Conservation (phyloP, 345 rosid genomes). For the Brassica nigra region DNA sequence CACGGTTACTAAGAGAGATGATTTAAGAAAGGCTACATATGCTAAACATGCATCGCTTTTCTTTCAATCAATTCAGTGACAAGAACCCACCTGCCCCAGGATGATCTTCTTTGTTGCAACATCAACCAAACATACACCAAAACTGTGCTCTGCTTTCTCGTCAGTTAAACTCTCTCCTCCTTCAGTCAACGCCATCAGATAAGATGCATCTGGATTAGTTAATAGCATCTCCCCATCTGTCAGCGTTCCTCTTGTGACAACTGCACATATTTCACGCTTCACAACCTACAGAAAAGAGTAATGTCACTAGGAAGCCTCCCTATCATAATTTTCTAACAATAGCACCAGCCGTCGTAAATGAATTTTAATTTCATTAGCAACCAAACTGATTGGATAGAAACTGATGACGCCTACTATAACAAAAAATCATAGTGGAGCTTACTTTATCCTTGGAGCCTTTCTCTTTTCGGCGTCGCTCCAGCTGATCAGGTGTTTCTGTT, state of each 20-base stretch:
- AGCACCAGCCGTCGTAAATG: constrained; percentile 1
- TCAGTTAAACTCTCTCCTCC: constrained; percentile 37
- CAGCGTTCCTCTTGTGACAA: constrained; percentile 90
- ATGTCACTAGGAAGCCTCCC: constrained; percentile 33
- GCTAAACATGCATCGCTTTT: constrained; percentile 3
- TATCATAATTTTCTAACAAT: constrained; percentile 12
- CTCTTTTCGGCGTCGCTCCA: constrained; percentile 88
- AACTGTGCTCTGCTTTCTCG: constrained; percentile 47
- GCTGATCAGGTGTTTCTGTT: constrained; percentile 97
- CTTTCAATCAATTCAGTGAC: constrained; percentile 17
- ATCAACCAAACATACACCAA: constrained; percentile 90
- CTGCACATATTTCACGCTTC: constrained; percentile 93
- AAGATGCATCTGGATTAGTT: constrained; percentile 90
- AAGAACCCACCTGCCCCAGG: constrained; percentile 74
- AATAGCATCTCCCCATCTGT: constrained; percentile 87
- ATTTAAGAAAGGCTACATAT: constrained; percentile 9
- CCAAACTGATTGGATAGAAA: constrained; percentile 6
- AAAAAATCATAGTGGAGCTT: constrained; percentile 21
- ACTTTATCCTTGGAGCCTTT: constrained; percentile 96
- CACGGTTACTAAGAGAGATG: constrained; percentile 7
- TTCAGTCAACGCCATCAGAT: constrained; percentile 84
- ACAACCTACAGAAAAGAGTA: constrained; percentile 68
- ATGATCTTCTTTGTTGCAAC: constrained; percentile 82
- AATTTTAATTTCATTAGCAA: constrained; percentile 10
- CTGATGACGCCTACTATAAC: constrained; percentile 7